These are phyloP conservation scores for Scheffersomyces coipomensis DNA, from an alignment of 805 yeast species.

Conservation along the genomic window DNA sequence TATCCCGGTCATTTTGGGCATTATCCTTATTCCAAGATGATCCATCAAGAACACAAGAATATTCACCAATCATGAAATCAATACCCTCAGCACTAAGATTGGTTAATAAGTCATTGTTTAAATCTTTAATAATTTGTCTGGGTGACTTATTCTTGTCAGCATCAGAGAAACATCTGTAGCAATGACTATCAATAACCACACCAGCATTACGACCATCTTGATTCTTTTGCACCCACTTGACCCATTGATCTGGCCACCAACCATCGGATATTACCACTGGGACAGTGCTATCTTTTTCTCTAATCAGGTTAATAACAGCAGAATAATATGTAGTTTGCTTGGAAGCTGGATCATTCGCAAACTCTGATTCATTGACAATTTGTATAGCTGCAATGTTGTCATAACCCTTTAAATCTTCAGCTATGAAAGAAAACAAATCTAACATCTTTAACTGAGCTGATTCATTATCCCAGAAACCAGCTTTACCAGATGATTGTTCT, in stretches of 20 bases:
- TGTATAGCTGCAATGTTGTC: slow-evolving; percentile 83
- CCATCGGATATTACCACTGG: slow-evolving; percentile 89
- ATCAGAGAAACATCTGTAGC: slow-evolving; percentile 83
- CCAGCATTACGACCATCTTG: slow-evolving; percentile 46
- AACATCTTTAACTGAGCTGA: slow-evolving; percentile 45
- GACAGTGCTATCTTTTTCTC: slow-evolving; percentile 50
- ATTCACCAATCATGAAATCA: slow-evolving; percentile 86
- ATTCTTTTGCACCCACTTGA: slow-evolving; percentile 56
- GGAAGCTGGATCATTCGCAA: slow-evolving; percentile 44
- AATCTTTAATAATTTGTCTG: slow-evolving; percentile 57
- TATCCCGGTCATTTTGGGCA: slow-evolving; percentile 42
- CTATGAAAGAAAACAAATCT: slow-evolving; percentile 56
- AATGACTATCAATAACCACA: slow-evolving; percentile 78
- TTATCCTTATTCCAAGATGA: slow-evolving; percentile 64
- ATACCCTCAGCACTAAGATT: slow-evolving; percentile 47
- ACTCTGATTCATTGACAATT: slow-evolving; percentile 81
- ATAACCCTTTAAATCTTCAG: slow-evolving; percentile 50
- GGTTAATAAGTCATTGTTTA: slow-evolving; percentile 49
- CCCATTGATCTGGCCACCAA: slow-evolving; percentile 88
- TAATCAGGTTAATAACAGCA: slow-evolving; percentile 60
- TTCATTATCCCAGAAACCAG: slow-evolving; percentile 62
- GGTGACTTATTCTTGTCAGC: slow-evolving; percentile 67
- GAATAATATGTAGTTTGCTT: slow-evolving; percentile 59
- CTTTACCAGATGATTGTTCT: slow-evolving; percentile 44
- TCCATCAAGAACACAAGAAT: slow-evolving; percentile 82